phyloP scores from a whole-genome alignment of 2,329 filamentous ascomycete genomes.

The Penicillium psychrosexuale region DNA sequence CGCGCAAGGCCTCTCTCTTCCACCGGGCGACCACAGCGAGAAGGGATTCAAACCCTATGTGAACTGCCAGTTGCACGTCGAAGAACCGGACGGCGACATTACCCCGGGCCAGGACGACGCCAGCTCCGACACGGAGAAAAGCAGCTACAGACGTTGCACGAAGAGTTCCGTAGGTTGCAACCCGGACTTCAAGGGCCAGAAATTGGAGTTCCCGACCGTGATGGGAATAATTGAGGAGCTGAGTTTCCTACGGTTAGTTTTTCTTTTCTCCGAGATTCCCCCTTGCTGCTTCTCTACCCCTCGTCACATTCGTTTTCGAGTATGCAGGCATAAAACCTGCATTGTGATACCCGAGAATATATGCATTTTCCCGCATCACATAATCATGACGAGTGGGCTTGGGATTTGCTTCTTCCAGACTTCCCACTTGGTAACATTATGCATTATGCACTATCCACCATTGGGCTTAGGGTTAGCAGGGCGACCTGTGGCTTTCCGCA shows the following conservation, averaged over 20 bases:
- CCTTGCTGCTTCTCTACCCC: slow-evolving; percentile 1
- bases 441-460: neutral
- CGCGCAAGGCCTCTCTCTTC: slow-evolving; percentile 71
- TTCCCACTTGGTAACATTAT: neutral
- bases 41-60: slow-evolving; percentile 69
- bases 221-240: slow-evolving; percentile 64
- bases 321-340: slow-evolving; percentile 5
- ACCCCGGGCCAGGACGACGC: slow-evolving; percentile 47
- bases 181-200: slow-evolving; percentile 62
- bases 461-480: neutral
- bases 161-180: slow-evolving; percentile 56
- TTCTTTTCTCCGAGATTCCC: neutral
- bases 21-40: slow-evolving; percentile 52
- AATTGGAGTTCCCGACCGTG: slow-evolving; percentile 56
- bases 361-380: neutral
- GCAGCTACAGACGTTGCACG: slow-evolving; percentile 59
- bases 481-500: neutral
- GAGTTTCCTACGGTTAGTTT: slow-evolving; percentile 68
- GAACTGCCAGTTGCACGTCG: slow-evolving; percentile 77
- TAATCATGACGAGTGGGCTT: neutral
- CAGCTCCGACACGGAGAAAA: slow-evolving; percentile 41
- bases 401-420: neutral
- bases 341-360: slow-evolving; percentile 1
- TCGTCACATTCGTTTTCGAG: neutral
- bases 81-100: slow-evolving; percentile 56